Conservation (phyloP, 257 asterid genomes). For the Apocynum venetum region DNA sequence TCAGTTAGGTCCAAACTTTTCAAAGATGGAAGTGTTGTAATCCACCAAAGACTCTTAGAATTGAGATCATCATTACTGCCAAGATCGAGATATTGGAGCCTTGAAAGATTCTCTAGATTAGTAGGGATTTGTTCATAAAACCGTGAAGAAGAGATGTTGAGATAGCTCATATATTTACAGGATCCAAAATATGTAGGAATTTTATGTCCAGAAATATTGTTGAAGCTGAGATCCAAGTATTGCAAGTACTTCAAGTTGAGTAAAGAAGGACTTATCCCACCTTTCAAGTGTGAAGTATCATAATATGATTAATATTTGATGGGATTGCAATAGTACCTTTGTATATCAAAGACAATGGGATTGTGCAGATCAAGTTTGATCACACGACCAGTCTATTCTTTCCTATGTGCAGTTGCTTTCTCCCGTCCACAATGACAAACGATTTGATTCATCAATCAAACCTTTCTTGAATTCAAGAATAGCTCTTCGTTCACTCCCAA, state of each 20-base stretch:
- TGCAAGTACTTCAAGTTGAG: constrained; percentile 17
- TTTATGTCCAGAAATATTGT: constrained; percentile 7
- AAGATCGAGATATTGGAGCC: constrained; percentile 18
- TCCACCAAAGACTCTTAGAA: constrained; percentile 17
- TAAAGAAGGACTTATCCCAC: constrained; percentile 18
- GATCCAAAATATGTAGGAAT: constrained; percentile 25
- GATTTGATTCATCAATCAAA: constrained; percentile 13
- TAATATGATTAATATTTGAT: no score
- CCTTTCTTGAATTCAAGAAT: constrained; percentile 8
- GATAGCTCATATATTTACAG: constrained; percentile 11
- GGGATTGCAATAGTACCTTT: no score
- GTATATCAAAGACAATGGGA: no score
- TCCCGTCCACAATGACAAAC: constrained; percentile 18
- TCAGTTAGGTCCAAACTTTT: constrained; percentile 13
- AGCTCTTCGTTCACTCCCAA: constrained; percentile 6
- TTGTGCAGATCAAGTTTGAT: background rate
- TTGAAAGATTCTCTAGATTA: constrained; percentile 26
- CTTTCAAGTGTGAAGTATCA: constrained; percentile 8
- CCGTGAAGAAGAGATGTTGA: constrained; percentile 14
- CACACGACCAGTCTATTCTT: constrained; percentile 11
- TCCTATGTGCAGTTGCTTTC: constrained; percentile 16
- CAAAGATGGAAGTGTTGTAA: constrained; percentile 15
- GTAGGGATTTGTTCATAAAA: constrained; percentile 17
- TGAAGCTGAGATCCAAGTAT: constrained; percentile 22
- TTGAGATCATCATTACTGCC: background rate